Evolutionary conservation across 352 stramenopile species (phyloP).

Genomic region (Phytophthora palmivora): DNA sequence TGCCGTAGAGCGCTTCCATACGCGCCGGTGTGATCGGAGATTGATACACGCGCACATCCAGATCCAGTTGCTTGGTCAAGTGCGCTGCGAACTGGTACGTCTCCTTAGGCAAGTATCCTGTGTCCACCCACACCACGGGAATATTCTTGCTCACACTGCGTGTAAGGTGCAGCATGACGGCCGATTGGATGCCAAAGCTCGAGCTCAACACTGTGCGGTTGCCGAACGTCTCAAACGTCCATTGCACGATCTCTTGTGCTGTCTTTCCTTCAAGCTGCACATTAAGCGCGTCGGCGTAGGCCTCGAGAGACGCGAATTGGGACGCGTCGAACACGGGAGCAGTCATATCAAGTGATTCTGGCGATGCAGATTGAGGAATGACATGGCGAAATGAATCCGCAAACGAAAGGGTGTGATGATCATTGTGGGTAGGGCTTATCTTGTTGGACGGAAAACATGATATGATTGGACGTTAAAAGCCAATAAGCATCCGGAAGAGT

Average conservation of each 20-base stretch:
- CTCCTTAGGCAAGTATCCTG: slow-evolving; percentile 82
- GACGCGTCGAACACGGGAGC: slow-evolving; percentile 46
- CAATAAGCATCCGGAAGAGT: slow-evolving; percentile 17
- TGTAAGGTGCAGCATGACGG: slow-evolving; percentile 84
- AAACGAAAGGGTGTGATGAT: slow-evolving; percentile 14
- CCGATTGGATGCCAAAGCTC: slow-evolving; percentile 89
- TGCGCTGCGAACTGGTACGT: slow-evolving; percentile 86
- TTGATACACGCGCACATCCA: slow-evolving; percentile 84
- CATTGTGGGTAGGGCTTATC: not conserved
- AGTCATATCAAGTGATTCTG: slow-evolving; percentile 23
- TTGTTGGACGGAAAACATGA: not conserved
- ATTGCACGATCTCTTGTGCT: slow-evolving; percentile 72
- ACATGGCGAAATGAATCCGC: slow-evolving; percentile 20
- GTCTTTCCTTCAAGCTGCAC: slow-evolving; percentile 57
- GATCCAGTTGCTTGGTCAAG: slow-evolving; percentile 62
- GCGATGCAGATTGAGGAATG: slow-evolving; percentile 29
- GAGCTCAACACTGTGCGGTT: slow-evolving; percentile 73
- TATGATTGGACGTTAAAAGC: slow-evolving; percentile 15
- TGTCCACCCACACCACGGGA: slow-evolving; percentile 87
- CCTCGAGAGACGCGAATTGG: slow-evolving; percentile 65
- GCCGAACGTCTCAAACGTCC: slow-evolving; percentile 78
- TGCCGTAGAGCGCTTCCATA: slow-evolving; percentile 90
- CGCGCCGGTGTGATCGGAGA: slow-evolving; percentile 74
- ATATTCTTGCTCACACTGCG: slow-evolving; percentile 56
- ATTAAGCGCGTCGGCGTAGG: slow-evolving; percentile 74